Base-by-base conservation (phyloP, 2,329 filamentous ascomycete genomes). In the Exophiala calicioides region DNA sequence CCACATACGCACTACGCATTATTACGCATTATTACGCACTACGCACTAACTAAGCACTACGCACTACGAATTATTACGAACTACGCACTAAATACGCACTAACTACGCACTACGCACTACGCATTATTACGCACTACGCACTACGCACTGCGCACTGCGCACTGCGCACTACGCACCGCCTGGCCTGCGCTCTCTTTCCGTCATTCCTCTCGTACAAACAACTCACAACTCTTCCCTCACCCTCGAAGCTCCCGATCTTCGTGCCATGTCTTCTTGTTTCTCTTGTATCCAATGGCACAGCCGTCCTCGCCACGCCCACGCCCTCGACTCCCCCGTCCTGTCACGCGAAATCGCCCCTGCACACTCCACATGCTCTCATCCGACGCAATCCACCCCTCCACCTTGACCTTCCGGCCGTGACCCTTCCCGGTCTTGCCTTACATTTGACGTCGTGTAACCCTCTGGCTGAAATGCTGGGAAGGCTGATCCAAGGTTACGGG, bases 401-500 rank as follows among this genome's bases (percentile, higher is more conserved):
- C 32, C 34, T 24, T 45, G 23, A 30, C 10, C 26, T 10, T 15
- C 20, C 35, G 13, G 35, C 21, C 21, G 15, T n/a, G 23, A 27
- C 35, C 21, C 5, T 4, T 15, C 5, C 23, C 9, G 13, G 35
- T 13, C 13, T 15, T 8, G 3, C 10, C 5, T 29, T 8, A 12
- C 23, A 3, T 23, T 9, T 18, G 18, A 15, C 24, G 23, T 15
- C 15, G 33, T 13, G 8, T 6, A 31, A 13, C 16, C 23, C 36
- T 24, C 27, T 20, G 31, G 19, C 23, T 16, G 41, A 54, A 18
- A 56, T 56, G 53, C 33, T 56, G 42, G 50, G 53, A 33, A 53
- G 53, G 33, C 35, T 56, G 46, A 53, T 56, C 30, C 53, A 52
- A 33, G 53, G 53, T 23, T 53, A 53, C 23, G 43, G 29, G 15